phyloP scores from a whole-genome alignment of 1,139 yeast genomes.

The Oligophagozyma castellii region DNA sequence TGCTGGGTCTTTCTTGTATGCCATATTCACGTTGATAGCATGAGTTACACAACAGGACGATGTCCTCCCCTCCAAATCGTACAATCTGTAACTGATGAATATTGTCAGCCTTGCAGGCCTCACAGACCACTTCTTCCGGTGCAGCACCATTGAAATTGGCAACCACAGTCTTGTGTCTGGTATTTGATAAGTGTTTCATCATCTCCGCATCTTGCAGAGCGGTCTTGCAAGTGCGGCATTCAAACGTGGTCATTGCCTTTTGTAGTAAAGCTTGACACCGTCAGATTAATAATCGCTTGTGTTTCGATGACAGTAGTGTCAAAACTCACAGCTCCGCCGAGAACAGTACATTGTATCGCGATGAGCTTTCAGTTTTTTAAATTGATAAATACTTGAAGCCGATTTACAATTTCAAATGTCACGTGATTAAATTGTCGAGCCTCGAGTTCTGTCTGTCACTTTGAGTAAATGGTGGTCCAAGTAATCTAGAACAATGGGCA shows the following conservation, averaged over 20 bases:
- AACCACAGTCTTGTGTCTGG: constrained; percentile 39
- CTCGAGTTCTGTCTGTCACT: no score
- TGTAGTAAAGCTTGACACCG: background rate
- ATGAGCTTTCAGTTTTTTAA: no score
- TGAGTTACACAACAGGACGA: constrained; percentile 35
- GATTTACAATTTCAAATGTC: no score
- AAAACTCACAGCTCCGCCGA: no score
- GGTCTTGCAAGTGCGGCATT: constrained; percentile 24
- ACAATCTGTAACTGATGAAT: constrained; percentile 40
- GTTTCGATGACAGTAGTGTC: no score
- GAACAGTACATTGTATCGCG: no score
- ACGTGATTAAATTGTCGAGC: no score
- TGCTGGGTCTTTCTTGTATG: constrained; percentile 30
- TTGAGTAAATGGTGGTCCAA: no score
- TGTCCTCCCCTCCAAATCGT: constrained; percentile 42
- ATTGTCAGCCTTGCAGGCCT: constrained; percentile 41
- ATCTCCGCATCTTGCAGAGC: constrained; percentile 20
- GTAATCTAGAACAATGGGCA: no score
- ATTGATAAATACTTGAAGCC: no score
- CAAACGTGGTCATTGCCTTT: constrained; percentile 8
- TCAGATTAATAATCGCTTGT: no score
- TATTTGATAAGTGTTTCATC: constrained; percentile 35
- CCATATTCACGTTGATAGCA: constrained; percentile 32
- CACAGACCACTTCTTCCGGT: constrained; percentile 38
- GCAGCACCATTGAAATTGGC: constrained; percentile 8